Base-by-base conservation (phyloP, 805 yeast species). In the Alloascoidea africana region DNA sequence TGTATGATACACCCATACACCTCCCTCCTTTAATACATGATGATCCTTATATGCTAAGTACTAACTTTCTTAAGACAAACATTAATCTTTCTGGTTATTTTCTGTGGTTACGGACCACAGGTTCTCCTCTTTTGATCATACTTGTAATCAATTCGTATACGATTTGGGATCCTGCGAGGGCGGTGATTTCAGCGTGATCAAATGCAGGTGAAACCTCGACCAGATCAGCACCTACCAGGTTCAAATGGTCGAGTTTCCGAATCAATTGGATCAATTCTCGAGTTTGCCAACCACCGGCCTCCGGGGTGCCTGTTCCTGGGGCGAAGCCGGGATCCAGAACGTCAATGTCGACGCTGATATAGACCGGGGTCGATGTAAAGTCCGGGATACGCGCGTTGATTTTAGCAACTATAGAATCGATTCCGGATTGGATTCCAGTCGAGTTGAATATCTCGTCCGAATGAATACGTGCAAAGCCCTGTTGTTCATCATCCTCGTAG, bases 261-360 rank as follows among this genome's bases (percentile, higher is more conserved):
- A 80, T 45, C 16, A 79, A 54, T 4, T 65, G 58, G 42, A 76
- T 64, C 27, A 79, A 57, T 50, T 80, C 89, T 35, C 89, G 61
- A 0, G 78, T 60, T 11, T 74, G 65, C 63, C 78, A 69, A 2
- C 91, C 91, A 13, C 86, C 91, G 3, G 68, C 71, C 50, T 80
- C 91, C 46, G 77, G 70, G 3, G 91, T 80, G 5, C 91, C 91
- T 0, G 89, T 79, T 1, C 82, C 87, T 13, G 87, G 82, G 2
- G 84, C 84, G 37, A 63, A 58, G 3, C 80, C 73, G 0, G 86
- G 86, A 49, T 80, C 91, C 42, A 80, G 60, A 2, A 76, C 80
- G 50, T 76, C 85, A 35, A 81, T 76, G 53, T 82, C 94, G n/a
- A 83, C 79, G 15, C 84, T 74, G 33, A 83, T 59, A 48, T 79